A percentile compares a stretch with the other conserved stretches of the same genome.
Evolutionary conservation across 225 moss, liverwort and hornwort genomes (phyloP).

Genomic region (Neckera pumila): DNA sequence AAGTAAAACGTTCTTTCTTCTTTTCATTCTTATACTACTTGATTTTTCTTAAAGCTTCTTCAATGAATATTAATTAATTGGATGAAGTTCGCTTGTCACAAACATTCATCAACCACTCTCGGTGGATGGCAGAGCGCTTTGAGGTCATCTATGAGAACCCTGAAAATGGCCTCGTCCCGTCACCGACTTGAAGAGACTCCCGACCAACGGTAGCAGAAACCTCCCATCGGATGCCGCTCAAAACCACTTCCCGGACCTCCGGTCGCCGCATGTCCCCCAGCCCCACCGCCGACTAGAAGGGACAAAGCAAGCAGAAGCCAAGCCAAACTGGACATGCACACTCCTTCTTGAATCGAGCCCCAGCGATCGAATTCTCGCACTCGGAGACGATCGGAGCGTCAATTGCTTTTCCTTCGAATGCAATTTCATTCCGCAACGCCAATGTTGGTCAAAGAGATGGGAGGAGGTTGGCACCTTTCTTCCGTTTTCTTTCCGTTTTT

Average conservation of each 20-base stretch:
- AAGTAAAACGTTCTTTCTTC: not conserved
- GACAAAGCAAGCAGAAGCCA: not conserved
- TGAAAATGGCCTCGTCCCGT: not conserved
- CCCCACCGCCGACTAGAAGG: not conserved
- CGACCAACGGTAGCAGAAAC: not conserved
- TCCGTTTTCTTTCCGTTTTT: not conserved
- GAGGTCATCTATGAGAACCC: not conserved
- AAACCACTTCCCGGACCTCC: not conserved
- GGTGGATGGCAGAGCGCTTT: not conserved
- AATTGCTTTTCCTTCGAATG: not conserved
- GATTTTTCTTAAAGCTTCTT: not conserved
- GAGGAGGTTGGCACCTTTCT: conserved; percentile 10
- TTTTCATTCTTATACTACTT: not conserved
- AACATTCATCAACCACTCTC: not conserved
- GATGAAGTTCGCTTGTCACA: not conserved
- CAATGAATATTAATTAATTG: not conserved
- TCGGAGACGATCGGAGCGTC: not conserved
- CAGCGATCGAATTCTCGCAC: not conserved
- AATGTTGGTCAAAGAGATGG: conserved; percentile 23
- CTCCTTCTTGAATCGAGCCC: not conserved
- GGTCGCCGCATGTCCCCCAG: not conserved
- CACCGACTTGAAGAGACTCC: not conserved
- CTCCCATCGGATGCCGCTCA: not conserved
- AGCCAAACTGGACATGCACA: not conserved
- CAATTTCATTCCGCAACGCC: not conserved